These are phyloP conservation scores for Haplographium delicatum DNA, from an alignment of 495 filamentous ascomycete species.

Conservation along the genomic window DNA sequence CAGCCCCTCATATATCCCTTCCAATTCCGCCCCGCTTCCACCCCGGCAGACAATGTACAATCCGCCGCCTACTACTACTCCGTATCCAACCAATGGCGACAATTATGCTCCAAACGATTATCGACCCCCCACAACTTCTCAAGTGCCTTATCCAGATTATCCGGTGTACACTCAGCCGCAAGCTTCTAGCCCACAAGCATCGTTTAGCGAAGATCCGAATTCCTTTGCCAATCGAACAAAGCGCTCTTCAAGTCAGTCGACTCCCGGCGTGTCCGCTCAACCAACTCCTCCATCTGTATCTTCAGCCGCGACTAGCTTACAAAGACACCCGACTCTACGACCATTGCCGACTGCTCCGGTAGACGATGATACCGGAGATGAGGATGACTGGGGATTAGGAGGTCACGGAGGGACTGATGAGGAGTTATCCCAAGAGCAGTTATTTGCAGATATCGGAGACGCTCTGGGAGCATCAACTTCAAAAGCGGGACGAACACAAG, in stretches of 20 bases:
- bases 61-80: conserved; percentile 11
- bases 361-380: conserved; percentile 34
- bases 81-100: conserved; percentile 19
- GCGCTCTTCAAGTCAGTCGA: conserved; percentile 11
- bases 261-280: background rate
- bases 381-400: conserved; percentile 36
- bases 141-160: conserved; percentile 20
- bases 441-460: conserved; percentile 51
- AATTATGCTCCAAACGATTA: conserved; percentile 12
- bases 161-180: conserved; percentile 7
- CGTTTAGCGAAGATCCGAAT: conserved; percentile 6
- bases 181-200: background rate
- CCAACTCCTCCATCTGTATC: conserved; percentile 23
- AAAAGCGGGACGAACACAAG: conserved; percentile 30
- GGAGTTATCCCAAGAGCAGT: conserved; percentile 39
- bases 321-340: conserved; percentile 49
- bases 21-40: conserved; percentile 15
- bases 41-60: conserved; percentile 17
- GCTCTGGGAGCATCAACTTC: conserved; percentile 16
- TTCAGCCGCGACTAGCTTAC: conserved; percentile 28
- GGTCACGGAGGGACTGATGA: conserved; percentile 30
- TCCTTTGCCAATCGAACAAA: conserved; percentile 17
- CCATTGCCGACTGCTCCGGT: conserved; percentile 49
- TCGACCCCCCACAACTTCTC: conserved; percentile 6
- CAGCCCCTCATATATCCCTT: conserved; percentile 16